Evolutionary conservation across 2,329 filamentous ascomycete species (phyloP), one percentile per base, ranked within the genome.

Genomic region (Lojkania enalia): DNA sequence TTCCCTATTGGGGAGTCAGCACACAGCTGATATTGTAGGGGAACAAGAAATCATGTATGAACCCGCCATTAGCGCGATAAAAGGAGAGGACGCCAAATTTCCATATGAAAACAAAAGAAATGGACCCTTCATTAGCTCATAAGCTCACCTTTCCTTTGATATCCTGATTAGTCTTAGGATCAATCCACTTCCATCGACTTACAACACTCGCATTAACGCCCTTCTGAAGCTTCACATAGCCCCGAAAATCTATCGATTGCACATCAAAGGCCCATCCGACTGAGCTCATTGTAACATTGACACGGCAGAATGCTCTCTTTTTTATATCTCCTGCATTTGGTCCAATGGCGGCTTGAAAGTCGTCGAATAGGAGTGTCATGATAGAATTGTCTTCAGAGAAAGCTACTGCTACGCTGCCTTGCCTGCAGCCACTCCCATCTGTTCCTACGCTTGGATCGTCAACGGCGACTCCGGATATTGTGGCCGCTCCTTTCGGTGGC

Each of bases 151-250:
- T 64, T 20, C 59, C 58, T 21, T 55, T 51, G 36, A 61, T 30
- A 46, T 63, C 61, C 2, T 40, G 23, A 1, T 55, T 57, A 27
- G 42, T 55, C 4, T 18, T 49, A 6, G 35, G 4, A 46, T 61
- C 55, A 18, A 60, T 52, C 58, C 59, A 64, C 37, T 64, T 63
- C 61, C 61, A 64, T 14, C 59, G 32, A 40, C 53, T 60, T 9
- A 61, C 58, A 18, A 64, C 42, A 37, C 58, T 63, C 9, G 46
- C 54, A 33, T 60, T 42, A n/a, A 57, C 51, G 3, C 52, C 57
- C 32, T 51, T 49, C 13, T 47, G 51, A 4, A 62, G 16, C 14
- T 52, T 54, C 14, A 62, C 50, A 36, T 58, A 61, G 2, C 57
- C 54, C 14, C 57, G 37, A 18, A 63, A 63, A 36, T 63, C 60